Evolutionary conservation across 306 rosid species (phyloP).

Genomic region (Amphicarpaea edgeworthii): DNA sequence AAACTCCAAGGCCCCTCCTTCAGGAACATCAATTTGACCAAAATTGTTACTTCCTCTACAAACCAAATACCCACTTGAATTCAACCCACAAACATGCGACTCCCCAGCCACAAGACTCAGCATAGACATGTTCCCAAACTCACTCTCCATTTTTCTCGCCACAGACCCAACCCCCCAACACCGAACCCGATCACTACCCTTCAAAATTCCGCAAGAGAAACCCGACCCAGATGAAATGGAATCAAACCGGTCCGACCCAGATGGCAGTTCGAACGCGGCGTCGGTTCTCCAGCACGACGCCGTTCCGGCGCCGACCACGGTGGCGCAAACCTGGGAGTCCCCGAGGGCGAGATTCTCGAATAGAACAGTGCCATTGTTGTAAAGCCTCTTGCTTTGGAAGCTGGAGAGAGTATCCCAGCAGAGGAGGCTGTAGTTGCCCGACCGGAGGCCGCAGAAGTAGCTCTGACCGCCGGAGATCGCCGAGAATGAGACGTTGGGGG

Average conservation of each 20-base stretch:
- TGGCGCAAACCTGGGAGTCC: slow-evolving; percentile 75
- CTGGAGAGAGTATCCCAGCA: slow-evolving; percentile 70
- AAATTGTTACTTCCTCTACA: slow-evolving; percentile 71
- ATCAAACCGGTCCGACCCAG: slow-evolving; percentile 52
- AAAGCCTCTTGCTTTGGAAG: slow-evolving; percentile 55
- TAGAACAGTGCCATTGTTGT: slow-evolving; percentile 51
- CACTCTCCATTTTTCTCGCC: slow-evolving; percentile 50
- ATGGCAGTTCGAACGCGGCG: slow-evolving; percentile 14
- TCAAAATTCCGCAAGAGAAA: slow-evolving; percentile 81
- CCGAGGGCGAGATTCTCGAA: slow-evolving; percentile 79
- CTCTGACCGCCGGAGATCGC: slow-evolving; percentile 77
- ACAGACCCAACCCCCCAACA: slow-evolving; percentile 71
- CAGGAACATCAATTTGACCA: slow-evolving; percentile 74
- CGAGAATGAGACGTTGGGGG: slow-evolving; percentile 67
- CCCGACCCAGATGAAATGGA: slow-evolving; percentile 87
- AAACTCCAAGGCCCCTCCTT: slow-evolving; percentile 51
- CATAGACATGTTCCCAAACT: slow-evolving; percentile 65
- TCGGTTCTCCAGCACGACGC: slow-evolving; percentile 70
- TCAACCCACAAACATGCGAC: slow-evolving; percentile 82
- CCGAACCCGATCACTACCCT: slow-evolving; percentile 39
- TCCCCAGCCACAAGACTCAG: slow-evolving; percentile 68
- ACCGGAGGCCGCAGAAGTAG: slow-evolving; percentile 78
- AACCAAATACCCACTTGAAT: slow-evolving; percentile 60
- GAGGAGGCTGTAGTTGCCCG: slow-evolving; percentile 71
- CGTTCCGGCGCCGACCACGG: slow-evolving; percentile 53